A percentile compares a stretch with the other conserved stretches of the same genome.
Conservation (phyloP, 73 alveolate genomes). For the Paramecium tetraurelia region DNA sequence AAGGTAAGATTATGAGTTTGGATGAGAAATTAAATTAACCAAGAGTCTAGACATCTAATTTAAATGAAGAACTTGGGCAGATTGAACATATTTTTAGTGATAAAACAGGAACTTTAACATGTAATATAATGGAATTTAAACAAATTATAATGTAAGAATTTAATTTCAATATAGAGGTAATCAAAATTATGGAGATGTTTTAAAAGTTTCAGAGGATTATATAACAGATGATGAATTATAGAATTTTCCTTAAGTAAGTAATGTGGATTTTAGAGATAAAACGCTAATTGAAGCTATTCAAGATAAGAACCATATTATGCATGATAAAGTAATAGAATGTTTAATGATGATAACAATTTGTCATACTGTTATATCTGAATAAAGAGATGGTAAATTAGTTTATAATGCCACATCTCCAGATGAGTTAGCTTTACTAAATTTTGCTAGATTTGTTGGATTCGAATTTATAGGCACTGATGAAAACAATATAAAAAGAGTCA, state of each 20-base stretch:
- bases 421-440: conserved; percentile 82
- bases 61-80: conserved; percentile 74
- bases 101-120: conserved; percentile 83
- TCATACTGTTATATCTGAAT: conserved; percentile 73
- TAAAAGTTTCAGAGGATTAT: neutral
- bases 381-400: conserved; percentile 66
- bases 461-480: conserved; percentile 65
- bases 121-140: conserved; percentile 75
- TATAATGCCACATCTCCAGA: conserved; percentile 88
- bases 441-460: conserved; percentile 78
- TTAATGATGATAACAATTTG: conserved; percentile 66
- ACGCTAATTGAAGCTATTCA: neutral
- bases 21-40: conserved; percentile 73
- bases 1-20: conserved; percentile 86
- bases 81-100: conserved; percentile 73
- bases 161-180: neutral
- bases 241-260: conserved; percentile 13
- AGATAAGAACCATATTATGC: neutral
- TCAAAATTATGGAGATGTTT: neutral
- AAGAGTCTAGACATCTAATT: conserved; percentile 32
- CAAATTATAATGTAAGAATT: conserved; percentile 20
- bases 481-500: conserved; percentile 39
- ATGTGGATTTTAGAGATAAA: conserved; percentile 65
- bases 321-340: neutral
- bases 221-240: conserved; percentile 34